Base-by-base conservation (phyloP, 768 basidiomycete genomes). In the Boletus vinaceobasis region DNA sequence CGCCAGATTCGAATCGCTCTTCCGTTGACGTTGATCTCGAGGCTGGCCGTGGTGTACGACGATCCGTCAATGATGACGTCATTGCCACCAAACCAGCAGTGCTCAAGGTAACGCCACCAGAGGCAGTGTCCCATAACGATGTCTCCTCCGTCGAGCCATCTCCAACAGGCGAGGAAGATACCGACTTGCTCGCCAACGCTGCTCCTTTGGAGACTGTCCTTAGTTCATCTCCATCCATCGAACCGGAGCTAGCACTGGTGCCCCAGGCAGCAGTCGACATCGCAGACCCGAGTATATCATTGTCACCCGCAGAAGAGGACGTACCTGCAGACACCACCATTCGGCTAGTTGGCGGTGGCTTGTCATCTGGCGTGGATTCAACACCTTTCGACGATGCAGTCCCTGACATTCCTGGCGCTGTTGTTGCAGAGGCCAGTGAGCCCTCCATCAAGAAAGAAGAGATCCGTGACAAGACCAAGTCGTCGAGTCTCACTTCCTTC, bases 261-360 rank as follows among this genome's bases (percentile, higher is more conserved):
- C 19, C 58, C 19, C 50, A 53, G 19, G 39, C 19, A 50, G 15
- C 19, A 10, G 35, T 53, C 23, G 55, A 56, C 21, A 31, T 50
- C 39, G 53, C 53, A 52, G 61, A 58, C 21, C 50, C 57, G 17
- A 60, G 48, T 29, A 40, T 38, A 40, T 37, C 53, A 14, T 39
- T 43, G 26, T 39, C 54, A 21, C 46, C 52, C 8, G 43, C 53
- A 15, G 62, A 59, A 49, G 65, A 63, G 3, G 62, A 64, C 15
- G 58, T 56, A 17, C 43, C 58, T 27, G 63, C 74, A 19, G 75
- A 76, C 43, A 71, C 75, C 11, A 83, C 81, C 13, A 76, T 87
- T 48, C 80, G 82, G 42, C 66, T 87, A 14, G 77, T 87, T n/a
- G 85, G 83, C 19, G 80, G 77, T 2, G 79, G 79, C 19, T 81